These are phyloP conservation scores for Fraxinus greggii DNA, from an alignment of 305 asterid species.

Conservation along the genomic window DNA sequence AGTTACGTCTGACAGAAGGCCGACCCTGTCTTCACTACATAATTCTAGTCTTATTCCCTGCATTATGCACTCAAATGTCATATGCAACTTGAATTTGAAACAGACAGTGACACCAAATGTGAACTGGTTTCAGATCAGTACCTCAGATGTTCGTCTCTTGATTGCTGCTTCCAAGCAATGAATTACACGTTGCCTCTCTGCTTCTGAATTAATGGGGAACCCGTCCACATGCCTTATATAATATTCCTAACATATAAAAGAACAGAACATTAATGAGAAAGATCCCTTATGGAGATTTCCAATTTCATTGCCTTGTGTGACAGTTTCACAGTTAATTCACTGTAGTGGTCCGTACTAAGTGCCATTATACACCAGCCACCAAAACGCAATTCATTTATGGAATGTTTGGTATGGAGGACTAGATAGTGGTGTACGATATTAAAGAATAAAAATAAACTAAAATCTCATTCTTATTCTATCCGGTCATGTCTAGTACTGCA, in stretches of 20 bases:
- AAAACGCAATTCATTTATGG: neutral
- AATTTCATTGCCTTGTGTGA: neutral
- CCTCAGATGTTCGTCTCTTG: conserved; percentile 74
- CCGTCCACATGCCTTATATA: conserved; percentile 83
- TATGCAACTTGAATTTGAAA: neutral
- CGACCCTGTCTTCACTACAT: conserved; percentile 70
- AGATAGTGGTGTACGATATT: neutral
- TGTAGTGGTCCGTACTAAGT: neutral
- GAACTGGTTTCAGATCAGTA: conserved; percentile 13
- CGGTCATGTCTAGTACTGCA: neutral
- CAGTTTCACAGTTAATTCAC: neutral
- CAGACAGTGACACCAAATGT: neutral
- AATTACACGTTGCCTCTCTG: conserved; percentile 72
- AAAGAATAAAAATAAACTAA: neutral
- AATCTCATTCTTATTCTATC: neutral
- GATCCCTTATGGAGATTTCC: neutral
- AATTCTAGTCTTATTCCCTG: conserved; percentile 83
- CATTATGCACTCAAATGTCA: conserved; percentile 2
- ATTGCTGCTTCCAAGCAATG: conserved; percentile 89
- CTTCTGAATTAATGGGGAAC: conserved; percentile 67
- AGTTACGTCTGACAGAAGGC: conserved; percentile 76
- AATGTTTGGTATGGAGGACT: neutral
- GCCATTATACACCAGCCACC: neutral
- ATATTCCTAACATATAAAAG: conserved; percentile 46
- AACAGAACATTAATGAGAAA: neutral